These are phyloP conservation scores for Zea luxurians DNA, from an alignment of 176 grass and related monocot genomes.

Conservation along the genomic window DNA sequence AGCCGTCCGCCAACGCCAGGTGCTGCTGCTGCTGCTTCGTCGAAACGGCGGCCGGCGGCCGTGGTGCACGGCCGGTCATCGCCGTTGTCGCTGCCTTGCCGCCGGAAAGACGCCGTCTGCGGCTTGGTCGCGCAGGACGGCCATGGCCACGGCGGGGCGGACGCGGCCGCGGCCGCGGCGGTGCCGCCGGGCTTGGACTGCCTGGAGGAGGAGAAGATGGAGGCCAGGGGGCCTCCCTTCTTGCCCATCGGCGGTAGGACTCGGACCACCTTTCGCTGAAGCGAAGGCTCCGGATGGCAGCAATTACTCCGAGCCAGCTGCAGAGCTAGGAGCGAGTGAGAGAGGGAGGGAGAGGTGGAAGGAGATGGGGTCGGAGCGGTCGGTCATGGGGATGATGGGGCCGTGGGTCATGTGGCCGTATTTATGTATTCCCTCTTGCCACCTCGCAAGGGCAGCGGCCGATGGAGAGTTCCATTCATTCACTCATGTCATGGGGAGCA, in stretches of 20 bases:
- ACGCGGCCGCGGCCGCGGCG: neutral
- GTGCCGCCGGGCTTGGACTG: neutral
- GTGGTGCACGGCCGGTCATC: constrained; percentile 9
- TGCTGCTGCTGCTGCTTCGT: neutral
- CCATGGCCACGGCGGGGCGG: constrained; percentile 54
- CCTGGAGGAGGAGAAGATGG: constrained; percentile 61
- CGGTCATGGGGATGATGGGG: neutral
- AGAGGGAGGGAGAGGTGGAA: constrained; percentile 26
- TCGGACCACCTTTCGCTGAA: too few relatives aligned
- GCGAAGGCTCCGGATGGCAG: neutral
- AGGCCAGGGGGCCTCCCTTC: constrained; percentile 56
- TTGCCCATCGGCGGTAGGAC: constrained; percentile 4
- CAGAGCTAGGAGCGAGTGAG: constrained; percentile 4
- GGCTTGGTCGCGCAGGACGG: constrained; percentile 52
- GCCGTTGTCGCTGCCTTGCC: neutral
- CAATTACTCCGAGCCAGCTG: neutral
- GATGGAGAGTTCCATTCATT: neutral
- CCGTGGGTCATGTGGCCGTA: constrained; percentile 45
- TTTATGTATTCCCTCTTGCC: constrained; percentile 31
- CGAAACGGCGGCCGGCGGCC: neutral
- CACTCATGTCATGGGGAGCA: constrained; percentile 16
- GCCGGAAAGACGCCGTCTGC: constrained; percentile 66
- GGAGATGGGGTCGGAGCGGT: neutral
- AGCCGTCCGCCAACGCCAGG: neutral
- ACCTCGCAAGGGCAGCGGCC: neutral